Base-by-base conservation (phyloP, 345 rosid species). In the Raphanus raphanistrum region DNA sequence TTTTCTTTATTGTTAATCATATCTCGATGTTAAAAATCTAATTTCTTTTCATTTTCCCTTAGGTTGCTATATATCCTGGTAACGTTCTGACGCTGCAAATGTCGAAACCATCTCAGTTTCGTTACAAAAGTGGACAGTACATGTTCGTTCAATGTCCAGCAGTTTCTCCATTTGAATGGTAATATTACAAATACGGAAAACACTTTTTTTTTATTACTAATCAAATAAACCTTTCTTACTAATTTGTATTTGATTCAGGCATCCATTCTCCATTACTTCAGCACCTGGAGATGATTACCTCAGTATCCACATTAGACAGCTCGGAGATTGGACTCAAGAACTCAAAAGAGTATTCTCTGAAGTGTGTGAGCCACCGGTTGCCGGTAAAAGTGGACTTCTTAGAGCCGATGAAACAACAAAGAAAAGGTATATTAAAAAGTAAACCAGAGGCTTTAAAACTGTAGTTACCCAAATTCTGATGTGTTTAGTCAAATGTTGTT, bases 51-150 rank as follows among this genome's bases (percentile, higher is more conserved):
- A 3, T 3, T 36, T 48, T 41, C 11, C 0, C 75, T 13, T 78
- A 95, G 99, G 99, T 95, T 68, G 99, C 98, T 35, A 92, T 95
- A 75, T 95, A 95, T 85, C 97, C 98, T 28, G 99, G 99, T 76
- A 88, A 93, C 13, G 99, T 95, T 78, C 85, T 95, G 17, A 89
- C 99, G 33, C 75, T 95, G 79, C 93, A 91, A 84, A 95, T 95
- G 99, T 92, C 98, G 8, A 95, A 90, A 87, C 99, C 99, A 59
- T 72, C 88, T 64, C 98, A 91, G 25, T 95, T 92, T 68, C 91
- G 89, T 33, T 89, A 95, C 85, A 95, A 89, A 82, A 92, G 99
- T 28, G 99, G 99, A 67, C 99, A 95, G 73, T 95, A 95, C 87
- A 95, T 95, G 97, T 95, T 95, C 38, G 93, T 95, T 32, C 98